These are phyloP conservation scores for Cercospora berteroae DNA, from an alignment of 2,329 filamentous ascomycete species.

Conservation along the genomic window DNA sequence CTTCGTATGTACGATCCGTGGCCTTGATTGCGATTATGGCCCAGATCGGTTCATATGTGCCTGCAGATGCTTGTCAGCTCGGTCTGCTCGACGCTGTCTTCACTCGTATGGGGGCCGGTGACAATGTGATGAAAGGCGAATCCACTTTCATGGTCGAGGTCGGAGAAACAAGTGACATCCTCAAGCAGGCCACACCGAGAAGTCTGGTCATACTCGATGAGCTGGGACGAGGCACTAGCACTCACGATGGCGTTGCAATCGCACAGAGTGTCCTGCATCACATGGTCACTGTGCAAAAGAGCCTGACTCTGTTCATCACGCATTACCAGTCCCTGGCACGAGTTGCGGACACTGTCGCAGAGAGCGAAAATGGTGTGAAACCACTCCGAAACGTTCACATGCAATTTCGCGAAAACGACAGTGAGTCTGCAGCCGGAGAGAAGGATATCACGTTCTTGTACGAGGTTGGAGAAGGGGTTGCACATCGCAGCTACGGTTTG, in stretches of 20 bases:
- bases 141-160: conserved; percentile 98
- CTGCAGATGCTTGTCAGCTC: conserved; percentile 69
- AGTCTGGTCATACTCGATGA: conserved; percentile 92
- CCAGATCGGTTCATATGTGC: conserved; percentile 92
- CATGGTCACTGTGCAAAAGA: conserved; percentile 69
- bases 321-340: conserved; percentile 89
- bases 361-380: conserved; percentile 42
- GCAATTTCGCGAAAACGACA: conserved; percentile 69
- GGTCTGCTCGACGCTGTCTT: conserved; percentile 89
- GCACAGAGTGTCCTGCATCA: conserved; percentile 87
- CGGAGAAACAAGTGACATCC: conserved; percentile 84
- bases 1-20: conserved; percentile 90
- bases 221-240: conserved; percentile 87
- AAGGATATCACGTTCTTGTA: conserved; percentile 93
- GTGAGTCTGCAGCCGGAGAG: conserved; percentile 47
- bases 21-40: conserved; percentile 91
- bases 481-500: conserved; percentile 88
- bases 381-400: conserved; percentile 84
- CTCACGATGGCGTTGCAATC: conserved; percentile 94
- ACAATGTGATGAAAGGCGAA: conserved; percentile 94
- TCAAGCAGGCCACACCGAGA: conserved; percentile 81
- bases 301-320: conserved; percentile 91
- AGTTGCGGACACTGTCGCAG: conserved; percentile 66
- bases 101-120: conserved; percentile 92
- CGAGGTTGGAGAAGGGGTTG: conserved; percentile 84